Percentiles rank a stretch among this genome's conserved stretches.
phyloP scores from a whole-genome alignment of 345 rosid species.

The Odontarrhena argentea region DNA sequence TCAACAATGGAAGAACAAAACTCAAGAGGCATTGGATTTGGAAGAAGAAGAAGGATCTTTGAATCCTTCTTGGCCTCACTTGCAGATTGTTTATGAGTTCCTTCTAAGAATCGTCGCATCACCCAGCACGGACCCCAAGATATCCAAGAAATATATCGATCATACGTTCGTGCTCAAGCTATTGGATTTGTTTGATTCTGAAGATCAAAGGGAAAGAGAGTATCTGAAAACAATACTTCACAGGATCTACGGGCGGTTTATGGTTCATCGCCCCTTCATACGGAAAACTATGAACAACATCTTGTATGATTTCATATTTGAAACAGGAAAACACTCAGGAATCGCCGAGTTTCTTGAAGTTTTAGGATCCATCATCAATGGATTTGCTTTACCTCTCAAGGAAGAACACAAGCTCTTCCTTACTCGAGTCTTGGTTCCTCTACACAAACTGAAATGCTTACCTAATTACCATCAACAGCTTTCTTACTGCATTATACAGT shows the following conservation, averaged over 20 bases:
- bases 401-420: conserved; percentile 94
- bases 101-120: conserved; percentile 78
- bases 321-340: conserved; percentile 83
- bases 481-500: conserved; percentile 79
- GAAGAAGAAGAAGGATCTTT: conserved; percentile 86
- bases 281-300: conserved; percentile 85
- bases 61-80: conserved; percentile 90
- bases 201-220: conserved; percentile 91
- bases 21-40: conserved; percentile 62
- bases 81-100: conserved; percentile 83
- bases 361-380: conserved; percentile 88
- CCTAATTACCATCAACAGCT: conserved; percentile 86
- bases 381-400: conserved; percentile 89
- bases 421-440: conserved; percentile 67
- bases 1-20: conserved; percentile 62
- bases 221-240: conserved; percentile 86
- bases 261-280: conserved; percentile 91
- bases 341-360: conserved; percentile 88
- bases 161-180: conserved; percentile 69
- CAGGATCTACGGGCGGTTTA: conserved; percentile 85
- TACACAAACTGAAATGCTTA: conserved; percentile 84
- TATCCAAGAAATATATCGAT: conserved; percentile 68
- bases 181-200: conserved; percentile 83
- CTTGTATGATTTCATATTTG: conserved; percentile 70
- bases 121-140: conserved; percentile 75